Base-by-base conservation (phyloP, 768 basidiomycete species). In the Daedaleopsis sinensis region DNA sequence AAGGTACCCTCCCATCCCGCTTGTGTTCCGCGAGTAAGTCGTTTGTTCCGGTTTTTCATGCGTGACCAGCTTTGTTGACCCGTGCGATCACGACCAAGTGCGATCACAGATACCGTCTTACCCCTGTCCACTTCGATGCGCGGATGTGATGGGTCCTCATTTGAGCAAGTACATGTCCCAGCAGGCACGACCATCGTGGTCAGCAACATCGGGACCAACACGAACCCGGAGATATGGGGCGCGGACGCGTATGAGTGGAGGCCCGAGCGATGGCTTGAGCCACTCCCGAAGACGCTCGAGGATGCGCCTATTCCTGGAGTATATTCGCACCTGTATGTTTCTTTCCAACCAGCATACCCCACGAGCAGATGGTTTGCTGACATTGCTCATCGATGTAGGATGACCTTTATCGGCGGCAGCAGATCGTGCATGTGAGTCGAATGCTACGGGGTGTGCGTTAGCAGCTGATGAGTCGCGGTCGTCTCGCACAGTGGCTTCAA, bases 401-500 rank as follows among this genome's bases (percentile, higher is more conserved):
- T 55, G 38, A 55, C 53, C 5, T 76, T 77, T 64, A 38, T 69
- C 12, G 74, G 66, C 3, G 73, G 75, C 8, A 62, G 64, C 4
- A 59, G 72, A 32, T 63, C 74, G 10, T 76, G 74, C 71, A 71
- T 77, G 70, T 74, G 43, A 47, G 73, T 57, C 16, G 16, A 35
- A 10, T 19, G 8, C 19, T 53, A 18, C 52, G 15, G 16, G 43
- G n/a, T 46, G 12, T n/a, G 15, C 15, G n/a, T 63, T 74, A 76
- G 1, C 73, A 77, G 60, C 65, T 79, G 13, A 77, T 78, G 61
- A 78, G 76, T 23, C 21, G 15, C 10, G 71, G 78, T 77, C 77
- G 3, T 4, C 16, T 32, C 47, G 12, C 42, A 7, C 60, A 76
- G 73, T 35, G 78, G 78, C 50, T 80, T 78, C 70, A 77, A 78